phyloP scores from a whole-genome alignment of 2,329 filamentous ascomycete species.

The Coleophoma cylindrospora region DNA sequence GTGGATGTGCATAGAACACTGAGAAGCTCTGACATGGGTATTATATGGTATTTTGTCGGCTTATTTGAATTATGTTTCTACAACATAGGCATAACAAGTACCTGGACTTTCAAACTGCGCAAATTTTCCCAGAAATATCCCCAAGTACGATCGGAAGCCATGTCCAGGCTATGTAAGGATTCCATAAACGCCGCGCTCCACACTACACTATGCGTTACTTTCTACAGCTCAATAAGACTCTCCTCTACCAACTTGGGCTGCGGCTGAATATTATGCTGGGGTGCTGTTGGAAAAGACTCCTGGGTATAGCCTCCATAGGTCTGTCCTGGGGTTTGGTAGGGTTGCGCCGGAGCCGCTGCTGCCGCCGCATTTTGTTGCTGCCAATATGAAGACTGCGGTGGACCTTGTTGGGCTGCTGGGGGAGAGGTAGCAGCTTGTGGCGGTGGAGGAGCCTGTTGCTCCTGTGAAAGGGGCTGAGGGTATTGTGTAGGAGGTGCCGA shows the following conservation, averaged over 20 bases:
- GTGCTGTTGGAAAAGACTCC: constrained; percentile 61
- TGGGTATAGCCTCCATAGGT: constrained; percentile 48
- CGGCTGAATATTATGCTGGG: constrained; percentile 52
- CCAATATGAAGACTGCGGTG: constrained; percentile 41
- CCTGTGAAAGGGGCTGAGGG: constrained; percentile 19
- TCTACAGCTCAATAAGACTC: constrained; percentile 71
- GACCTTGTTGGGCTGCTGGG: neutral
- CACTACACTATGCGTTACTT: no score
- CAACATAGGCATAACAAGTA: no score
- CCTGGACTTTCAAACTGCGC: no score
- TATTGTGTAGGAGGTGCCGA: constrained; percentile 18
- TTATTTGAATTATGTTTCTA: no score
- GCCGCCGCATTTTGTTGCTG: constrained; percentile 32
- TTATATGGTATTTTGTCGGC: no score
- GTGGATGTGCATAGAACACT: no score
- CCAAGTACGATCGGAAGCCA: no score
- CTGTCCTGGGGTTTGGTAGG: constrained; percentile 27
- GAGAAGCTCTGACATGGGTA: no score
- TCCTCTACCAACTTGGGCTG: constrained; percentile 61
- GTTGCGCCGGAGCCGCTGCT: constrained; percentile 33
- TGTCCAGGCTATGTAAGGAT: no score
- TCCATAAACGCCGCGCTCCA: no score
- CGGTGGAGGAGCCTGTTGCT: neutral
- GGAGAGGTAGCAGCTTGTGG: neutral
- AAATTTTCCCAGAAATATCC: no score